Percentiles rank a stretch among this genome's conserved stretches.
Conservation (phyloP, 306 rosid genomes). For the Oemleria cerasiformis region DNA sequence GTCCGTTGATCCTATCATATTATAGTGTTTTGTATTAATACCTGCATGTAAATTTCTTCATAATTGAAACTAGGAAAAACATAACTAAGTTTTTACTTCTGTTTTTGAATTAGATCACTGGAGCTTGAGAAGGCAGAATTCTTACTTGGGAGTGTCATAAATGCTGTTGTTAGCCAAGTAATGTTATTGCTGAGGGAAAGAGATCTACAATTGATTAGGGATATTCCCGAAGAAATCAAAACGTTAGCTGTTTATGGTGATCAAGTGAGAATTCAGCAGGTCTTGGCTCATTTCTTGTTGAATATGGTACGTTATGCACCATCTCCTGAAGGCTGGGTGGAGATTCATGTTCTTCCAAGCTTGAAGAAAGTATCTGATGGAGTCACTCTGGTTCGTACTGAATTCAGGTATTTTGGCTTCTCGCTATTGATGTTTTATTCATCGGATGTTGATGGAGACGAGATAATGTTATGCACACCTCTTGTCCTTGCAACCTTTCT, state of each 20-base stretch:
- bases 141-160: constrained; percentile 81
- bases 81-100: constrained; percentile 22
- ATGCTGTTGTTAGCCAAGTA: constrained; percentile 98
- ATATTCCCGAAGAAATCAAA: constrained; percentile 97
- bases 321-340: constrained; percentile 96
- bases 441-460: neutral
- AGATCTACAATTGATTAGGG: constrained; percentile 85
- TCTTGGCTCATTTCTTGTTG: constrained; percentile 84
- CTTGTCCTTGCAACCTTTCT: constrained; percentile 12
- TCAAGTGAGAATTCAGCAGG: constrained; percentile 91
- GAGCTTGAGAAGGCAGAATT: constrained; percentile 88
- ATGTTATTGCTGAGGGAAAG: constrained; percentile 85
- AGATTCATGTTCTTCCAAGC: constrained; percentile 77
- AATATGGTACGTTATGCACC: constrained; percentile 91
- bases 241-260: constrained; percentile 87
- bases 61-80: constrained; percentile 13
- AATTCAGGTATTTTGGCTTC: constrained; percentile 68
- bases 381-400: constrained; percentile 58
- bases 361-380: constrained; percentile 61
- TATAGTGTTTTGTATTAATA: neutral
- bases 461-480: neutral
- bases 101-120: constrained; percentile 57
- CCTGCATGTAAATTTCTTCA: neutral
- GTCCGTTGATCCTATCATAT: neutral
- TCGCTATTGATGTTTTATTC: neutral